Percentiles rank a stretch among this genome's conserved stretches.
phyloP scores from a whole-genome alignment of 306 rosid genomes.

The Glycyrrhiza uralensis region DNA sequence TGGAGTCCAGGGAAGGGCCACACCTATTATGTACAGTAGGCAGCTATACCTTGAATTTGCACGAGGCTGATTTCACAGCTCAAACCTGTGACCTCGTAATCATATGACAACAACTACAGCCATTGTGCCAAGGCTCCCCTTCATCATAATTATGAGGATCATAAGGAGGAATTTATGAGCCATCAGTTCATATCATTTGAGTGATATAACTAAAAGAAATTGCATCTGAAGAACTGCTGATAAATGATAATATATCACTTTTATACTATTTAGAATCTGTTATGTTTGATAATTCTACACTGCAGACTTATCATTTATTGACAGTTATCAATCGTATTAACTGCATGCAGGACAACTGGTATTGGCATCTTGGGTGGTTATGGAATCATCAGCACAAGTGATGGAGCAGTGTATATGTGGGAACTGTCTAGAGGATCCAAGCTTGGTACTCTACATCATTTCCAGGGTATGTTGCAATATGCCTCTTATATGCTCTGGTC shows the following conservation, averaged over 20 bases:
- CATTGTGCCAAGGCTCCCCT: neutral
- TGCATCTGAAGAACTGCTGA: constrained; percentile 13
- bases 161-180: neutral
- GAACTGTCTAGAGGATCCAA: constrained; percentile 68
- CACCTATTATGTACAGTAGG: neutral
- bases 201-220: neutral
- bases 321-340: constrained; percentile 1
- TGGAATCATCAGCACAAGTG: constrained; percentile 62
- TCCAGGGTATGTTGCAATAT: constrained; percentile 50
- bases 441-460: constrained; percentile 57
- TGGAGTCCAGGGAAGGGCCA: neutral
- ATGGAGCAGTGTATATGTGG: constrained; percentile 70
- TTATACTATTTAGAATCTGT: neutral
- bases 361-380: constrained; percentile 64
- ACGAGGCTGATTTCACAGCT: neutral
- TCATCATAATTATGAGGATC: constrained; percentile 9
- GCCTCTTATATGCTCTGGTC: constrained; percentile 3
- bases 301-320: neutral
- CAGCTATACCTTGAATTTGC: neutral
- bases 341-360: constrained; percentile 50
- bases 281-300: neutral
- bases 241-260: neutral
- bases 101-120: neutral
- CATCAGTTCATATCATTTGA: constrained; percentile 2
- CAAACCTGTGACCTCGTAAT: neutral